These are phyloP conservation scores for Cystobasidium ongulense DNA, from an alignment of 768 basidiomycete species.

Conservation along the genomic window DNA sequence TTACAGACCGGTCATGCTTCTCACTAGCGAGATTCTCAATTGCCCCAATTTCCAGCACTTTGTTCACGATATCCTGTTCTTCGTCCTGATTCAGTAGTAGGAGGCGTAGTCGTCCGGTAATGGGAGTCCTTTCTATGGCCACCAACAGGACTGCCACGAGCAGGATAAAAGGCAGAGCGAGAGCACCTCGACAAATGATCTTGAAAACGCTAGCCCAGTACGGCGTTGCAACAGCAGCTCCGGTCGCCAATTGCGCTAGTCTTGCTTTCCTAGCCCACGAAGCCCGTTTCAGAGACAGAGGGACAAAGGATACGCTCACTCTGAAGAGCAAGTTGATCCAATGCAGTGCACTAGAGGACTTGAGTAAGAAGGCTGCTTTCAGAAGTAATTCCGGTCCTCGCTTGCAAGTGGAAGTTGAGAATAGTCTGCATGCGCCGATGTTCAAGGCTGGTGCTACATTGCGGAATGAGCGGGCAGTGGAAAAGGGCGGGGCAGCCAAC, in stretches of 20 bases:
- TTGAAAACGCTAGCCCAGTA: constrained; percentile 30
- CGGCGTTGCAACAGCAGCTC: neutral
- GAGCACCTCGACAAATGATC: constrained; percentile 31
- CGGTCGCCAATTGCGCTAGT: constrained; percentile 6
- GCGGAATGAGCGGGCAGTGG: neutral
- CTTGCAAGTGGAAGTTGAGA: neutral
- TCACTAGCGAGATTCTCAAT: neutral
- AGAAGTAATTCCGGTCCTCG: neutral
- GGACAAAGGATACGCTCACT: constrained; percentile 15
- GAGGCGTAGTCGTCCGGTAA: constrained; percentile 37
- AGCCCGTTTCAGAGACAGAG: constrained; percentile 11
- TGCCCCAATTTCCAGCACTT: constrained; percentile 26
- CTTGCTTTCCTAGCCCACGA: constrained; percentile 5
- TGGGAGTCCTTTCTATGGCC: constrained; percentile 36
- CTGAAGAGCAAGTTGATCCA: constrained; percentile 27
- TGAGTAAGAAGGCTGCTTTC: neutral
- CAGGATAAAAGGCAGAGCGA: constrained; percentile 36
- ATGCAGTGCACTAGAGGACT: neutral
- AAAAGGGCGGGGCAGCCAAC: neutral
- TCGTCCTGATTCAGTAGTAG: constrained; percentile 38
- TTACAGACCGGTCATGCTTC: neutral
- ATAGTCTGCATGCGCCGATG: neutral
- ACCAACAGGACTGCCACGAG: constrained; percentile 35
- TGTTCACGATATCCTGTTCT: constrained; percentile 37
- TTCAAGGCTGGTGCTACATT: neutral